phyloP scores from a whole-genome alignment of 2,329 filamentous ascomycete species.

The Tolypocladium sp. region DNA sequence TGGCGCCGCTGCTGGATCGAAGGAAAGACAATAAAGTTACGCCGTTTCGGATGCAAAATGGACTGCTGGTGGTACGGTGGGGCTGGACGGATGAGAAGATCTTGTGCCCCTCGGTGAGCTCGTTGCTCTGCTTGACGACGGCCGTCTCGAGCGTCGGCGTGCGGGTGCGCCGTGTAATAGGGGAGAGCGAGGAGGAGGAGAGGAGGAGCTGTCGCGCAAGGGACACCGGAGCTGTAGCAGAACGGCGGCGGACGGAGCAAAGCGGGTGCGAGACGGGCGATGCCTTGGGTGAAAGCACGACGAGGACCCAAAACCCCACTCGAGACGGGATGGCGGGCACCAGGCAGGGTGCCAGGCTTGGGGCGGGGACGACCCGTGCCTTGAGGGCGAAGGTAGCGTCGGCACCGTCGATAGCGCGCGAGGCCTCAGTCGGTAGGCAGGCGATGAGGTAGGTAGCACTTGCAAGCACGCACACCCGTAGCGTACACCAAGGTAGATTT shows the following conservation, averaged over 20 bases:
- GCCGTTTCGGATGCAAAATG: constrained; percentile 1
- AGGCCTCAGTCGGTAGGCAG: background rate
- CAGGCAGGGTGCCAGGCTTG: constrained; percentile 19
- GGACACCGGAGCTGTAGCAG: constrained; percentile 1
- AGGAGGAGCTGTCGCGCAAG: constrained; percentile 1
- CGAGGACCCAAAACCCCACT: constrained; percentile 5
- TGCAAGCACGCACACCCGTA: background rate
- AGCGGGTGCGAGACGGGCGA: background rate
- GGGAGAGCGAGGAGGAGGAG: background rate
- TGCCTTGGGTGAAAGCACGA: constrained; percentile 4
- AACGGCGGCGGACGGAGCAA: background rate
- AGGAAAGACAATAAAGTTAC: background rate
- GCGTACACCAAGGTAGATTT: background rate
- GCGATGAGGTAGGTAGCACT: background rate
- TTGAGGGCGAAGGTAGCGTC: constrained; percentile 1
- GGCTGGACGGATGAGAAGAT: background rate
- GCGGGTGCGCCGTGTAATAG: background rate
- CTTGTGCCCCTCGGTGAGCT: background rate
- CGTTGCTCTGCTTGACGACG: background rate
- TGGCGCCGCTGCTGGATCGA: background rate
- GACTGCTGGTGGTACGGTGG: constrained; percentile 1
- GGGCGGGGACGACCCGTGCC: constrained; percentile 8
- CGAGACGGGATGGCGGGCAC: constrained; percentile 9
- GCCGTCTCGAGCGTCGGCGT: background rate
- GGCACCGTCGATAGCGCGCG: constrained; percentile 3